Evolutionary conservation across 148 eudicot genomes (phyloP), one percentile per base, ranked within the genome.

Genomic region (Silene latifolia): DNA sequence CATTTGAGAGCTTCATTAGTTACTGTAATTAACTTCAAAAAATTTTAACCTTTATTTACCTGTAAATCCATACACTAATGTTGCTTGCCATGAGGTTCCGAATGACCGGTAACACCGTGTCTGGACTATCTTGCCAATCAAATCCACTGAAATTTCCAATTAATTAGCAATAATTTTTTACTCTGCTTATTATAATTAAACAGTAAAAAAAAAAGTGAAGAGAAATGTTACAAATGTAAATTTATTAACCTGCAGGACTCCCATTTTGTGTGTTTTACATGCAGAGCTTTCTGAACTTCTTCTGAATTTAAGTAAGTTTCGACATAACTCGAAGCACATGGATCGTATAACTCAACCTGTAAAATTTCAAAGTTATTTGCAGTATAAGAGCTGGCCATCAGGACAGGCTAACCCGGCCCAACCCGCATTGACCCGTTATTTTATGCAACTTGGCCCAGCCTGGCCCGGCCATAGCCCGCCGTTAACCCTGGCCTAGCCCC

Each of bases 201-300:
- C 44, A 39, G 44, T 39, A 39, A 39, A 39, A 39, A 39, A 39
- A 39, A 39, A 39, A 27, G 29, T 6, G 8, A 39, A 39, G 4
- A 74, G 4, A 23, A 0, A 47, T 25, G 8, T 51, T 9, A 11
- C 42, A 76, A 18, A 25, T 53, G 44, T 39, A 39, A 39, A 7
- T 39, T 39, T 32, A 51, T 51, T 51, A 12, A 84, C 87, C 85
- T 82, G 87, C 87, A 84, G 7, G 74, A 47, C 64, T 14, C 46
- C 85, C 87, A 84, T 9, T 74, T 78, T 62, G 79, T 82, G 48
- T 78, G 82, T 59, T 78, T 84, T 19, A 59, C 85, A 77, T 86
- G 85, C 12, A 86, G 79, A 29, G 89, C 89, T 60, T 65, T 80
- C 61, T 86, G 89, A 19, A 86, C 89, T 2, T 79, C 82, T 72